Evolutionary conservation across 345 rosid species (phyloP).

Genomic region (Hypericum perforatum): DNA sequence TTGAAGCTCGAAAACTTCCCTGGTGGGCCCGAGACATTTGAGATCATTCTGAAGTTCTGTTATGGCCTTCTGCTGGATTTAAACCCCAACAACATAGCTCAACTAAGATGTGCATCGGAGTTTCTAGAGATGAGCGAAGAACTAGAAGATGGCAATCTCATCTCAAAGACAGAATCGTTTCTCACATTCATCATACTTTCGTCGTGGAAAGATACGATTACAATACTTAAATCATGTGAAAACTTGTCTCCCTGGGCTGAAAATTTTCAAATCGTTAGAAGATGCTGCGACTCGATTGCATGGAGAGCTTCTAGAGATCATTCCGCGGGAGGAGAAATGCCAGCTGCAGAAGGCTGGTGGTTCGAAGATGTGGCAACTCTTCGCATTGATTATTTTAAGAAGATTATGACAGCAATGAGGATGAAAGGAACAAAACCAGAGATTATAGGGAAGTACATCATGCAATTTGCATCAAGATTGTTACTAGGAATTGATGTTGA

Average conservation of each 20-base stretch:
- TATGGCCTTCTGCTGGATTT: conserved; percentile 56
- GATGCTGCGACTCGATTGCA: conserved; percentile 78
- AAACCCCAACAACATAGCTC: conserved; percentile 46
- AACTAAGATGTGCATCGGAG: conserved; percentile 73
- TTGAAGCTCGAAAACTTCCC: conserved; percentile 70
- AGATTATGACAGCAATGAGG: conserved; percentile 49
- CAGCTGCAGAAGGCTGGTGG: conserved; percentile 33
- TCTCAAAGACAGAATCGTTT: conserved; percentile 70
- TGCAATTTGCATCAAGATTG: conserved; percentile 50
- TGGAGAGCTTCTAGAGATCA: conserved; percentile 53
- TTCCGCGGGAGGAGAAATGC: conserved; percentile 21
- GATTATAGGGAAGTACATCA: conserved; percentile 44
- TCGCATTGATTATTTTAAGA: conserved; percentile 56
- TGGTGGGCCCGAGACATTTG: conserved; percentile 67
- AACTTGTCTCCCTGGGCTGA: conserved; percentile 79
- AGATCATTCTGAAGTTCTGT: conserved; percentile 55
- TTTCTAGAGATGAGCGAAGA: conserved; percentile 85
- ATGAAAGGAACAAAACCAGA: conserved; percentile 49
- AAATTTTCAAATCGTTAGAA: conserved; percentile 71
- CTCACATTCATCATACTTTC: conserved; percentile 67
- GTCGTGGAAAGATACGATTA: conserved; percentile 73
- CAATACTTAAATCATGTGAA: conserved; percentile 42
- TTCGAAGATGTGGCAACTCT: conserved; percentile 45
- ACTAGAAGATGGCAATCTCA: conserved; percentile 64
- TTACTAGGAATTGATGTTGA: conserved; percentile 40